These are phyloP conservation scores for Leishmania gerbilli DNA, from an alignment of 208 protist genomes.

Conservation along the genomic window DNA sequence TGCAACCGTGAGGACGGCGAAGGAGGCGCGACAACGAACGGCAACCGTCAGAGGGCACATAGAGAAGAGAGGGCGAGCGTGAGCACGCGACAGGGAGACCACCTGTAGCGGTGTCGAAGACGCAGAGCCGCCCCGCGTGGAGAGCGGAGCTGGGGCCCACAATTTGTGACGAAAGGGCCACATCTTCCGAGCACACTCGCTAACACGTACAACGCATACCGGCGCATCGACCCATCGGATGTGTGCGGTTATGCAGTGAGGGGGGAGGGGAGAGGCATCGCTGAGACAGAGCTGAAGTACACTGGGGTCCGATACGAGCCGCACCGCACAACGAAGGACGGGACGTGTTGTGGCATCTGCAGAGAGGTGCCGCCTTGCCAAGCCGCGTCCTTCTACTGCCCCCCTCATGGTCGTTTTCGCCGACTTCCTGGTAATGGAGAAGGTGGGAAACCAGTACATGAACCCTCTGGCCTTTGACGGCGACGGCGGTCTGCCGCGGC, in stretches of 20 bases:
- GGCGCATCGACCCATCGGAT: not conserved
- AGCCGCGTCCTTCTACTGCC: not conserved
- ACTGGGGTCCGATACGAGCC: not conserved
- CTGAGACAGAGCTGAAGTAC: not conserved
- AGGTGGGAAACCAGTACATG: not conserved
- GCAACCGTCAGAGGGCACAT: not conserved
- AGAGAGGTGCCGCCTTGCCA: not conserved
- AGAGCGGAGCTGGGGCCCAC: not conserved
- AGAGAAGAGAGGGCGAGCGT: not conserved
- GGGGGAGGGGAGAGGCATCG: not conserved
- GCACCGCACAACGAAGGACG: not conserved
- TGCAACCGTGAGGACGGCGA: not conserved
- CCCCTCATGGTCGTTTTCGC: not conserved
- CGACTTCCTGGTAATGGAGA: not conserved
- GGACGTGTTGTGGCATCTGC: not conserved
- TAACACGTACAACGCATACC: not conserved
- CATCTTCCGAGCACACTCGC: too few relatives aligned
- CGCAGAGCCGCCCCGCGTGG: not conserved
- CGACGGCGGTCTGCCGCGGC: not conserved
- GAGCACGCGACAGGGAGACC: not conserved
- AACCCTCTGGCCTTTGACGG: not conserved
- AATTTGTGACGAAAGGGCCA: not conserved
- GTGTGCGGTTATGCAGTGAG: not conserved
- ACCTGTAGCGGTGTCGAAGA: too few relatives aligned
- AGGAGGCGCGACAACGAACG: not conserved